Base-by-base conservation (phyloP, 2,329 filamentous ascomycete species). In the Neodidymelliopsis sp. region DNA sequence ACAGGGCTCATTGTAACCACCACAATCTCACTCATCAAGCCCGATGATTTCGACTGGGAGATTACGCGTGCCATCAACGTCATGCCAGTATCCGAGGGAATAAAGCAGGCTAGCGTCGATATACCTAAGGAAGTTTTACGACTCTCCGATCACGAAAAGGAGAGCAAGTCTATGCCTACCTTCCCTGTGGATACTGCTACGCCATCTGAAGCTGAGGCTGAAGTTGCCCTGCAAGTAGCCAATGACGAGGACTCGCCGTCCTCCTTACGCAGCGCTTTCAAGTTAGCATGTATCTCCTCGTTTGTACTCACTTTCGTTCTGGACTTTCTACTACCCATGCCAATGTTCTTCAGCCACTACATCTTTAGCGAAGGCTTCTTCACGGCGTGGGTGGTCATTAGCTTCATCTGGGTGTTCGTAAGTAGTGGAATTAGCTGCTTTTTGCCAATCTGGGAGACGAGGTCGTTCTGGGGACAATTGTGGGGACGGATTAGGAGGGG, bases 321-420 rank as follows among this genome's bases (percentile, higher is more conserved):
- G 49, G 74, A 75, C 49, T 71, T 77, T 35, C 57, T 76, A 6
- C 49, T 74, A 1, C 73, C 73, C 0, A 74, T 75, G 55, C 73
- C 73, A 3, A 74, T 77, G 59, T 77, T 76, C 56, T 71, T 75
- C 43, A 69, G 68, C 0, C 60, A 70, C 1, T 77, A 77, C 46
- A 63, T 77, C 16, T 77, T 74, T 51, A 71, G 63, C 20, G 64
- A 69, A 20, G 58, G 65, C 0, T 76, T 77, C 57, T 77, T 77
- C 49, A 72, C 67, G 0, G 74, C 63, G 0, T 76, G 74, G 72
- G 70, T 75, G 6, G 67, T 77, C 0, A 59, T 76, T 12, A 69
- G 67, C 27, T 76, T 77, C 40, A 61, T 73, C 10, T 77, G 74
- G 75, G 72, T 76, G 2, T 77, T 77, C 65, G 58, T 55, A 6